phyloP scores from a whole-genome alignment of 805 yeast genomes.

The Candida sithepensis region DNA sequence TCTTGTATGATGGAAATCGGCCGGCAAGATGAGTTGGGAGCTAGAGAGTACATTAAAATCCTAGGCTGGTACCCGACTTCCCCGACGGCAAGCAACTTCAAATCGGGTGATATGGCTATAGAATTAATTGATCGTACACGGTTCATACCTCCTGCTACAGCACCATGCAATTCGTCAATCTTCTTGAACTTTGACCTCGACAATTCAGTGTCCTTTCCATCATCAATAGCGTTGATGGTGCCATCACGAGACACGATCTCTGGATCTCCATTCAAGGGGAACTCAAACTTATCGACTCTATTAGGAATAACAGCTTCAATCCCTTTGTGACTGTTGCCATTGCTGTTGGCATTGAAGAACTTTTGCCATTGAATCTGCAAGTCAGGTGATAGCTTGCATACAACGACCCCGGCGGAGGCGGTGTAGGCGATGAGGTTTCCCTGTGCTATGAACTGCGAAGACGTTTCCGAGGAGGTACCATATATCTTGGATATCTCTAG shows the following conservation, averaged over 20 bases:
- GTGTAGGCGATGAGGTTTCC: conserved; percentile 46
- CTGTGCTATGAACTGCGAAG: conserved; percentile 38
- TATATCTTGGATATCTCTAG: conserved; percentile 29
- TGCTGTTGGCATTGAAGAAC: conserved; percentile 48
- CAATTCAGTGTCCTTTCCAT: conserved; percentile 10
- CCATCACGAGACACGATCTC: conserved; percentile 25
- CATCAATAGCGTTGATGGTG: conserved; percentile 6
- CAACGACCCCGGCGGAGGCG: conserved; percentile 61
- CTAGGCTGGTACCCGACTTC: conserved; percentile 71
- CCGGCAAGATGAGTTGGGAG: conserved; percentile 40
- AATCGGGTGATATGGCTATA: conserved; percentile 55
- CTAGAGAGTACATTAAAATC: conserved; percentile 54
- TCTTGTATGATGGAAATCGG: conserved; percentile 56
- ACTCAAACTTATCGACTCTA: conserved; percentile 35
- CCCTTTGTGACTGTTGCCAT: background rate
- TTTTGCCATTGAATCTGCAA: conserved; percentile 34
- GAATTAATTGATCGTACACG: conserved; percentile 53
- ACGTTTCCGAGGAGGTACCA: conserved; percentile 46
- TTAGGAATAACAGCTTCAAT: background rate
- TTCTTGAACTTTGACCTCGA: conserved; percentile 14
- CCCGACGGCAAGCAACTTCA: conserved; percentile 58
- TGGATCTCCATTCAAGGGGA: conserved; percentile 30
- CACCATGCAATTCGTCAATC: conserved; percentile 14
- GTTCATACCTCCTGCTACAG: conserved; percentile 20
- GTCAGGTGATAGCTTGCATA: conserved; percentile 31